Evolutionary conservation across 257 asterid species (phyloP).

Genomic region (Cruciata laevipes): DNA sequence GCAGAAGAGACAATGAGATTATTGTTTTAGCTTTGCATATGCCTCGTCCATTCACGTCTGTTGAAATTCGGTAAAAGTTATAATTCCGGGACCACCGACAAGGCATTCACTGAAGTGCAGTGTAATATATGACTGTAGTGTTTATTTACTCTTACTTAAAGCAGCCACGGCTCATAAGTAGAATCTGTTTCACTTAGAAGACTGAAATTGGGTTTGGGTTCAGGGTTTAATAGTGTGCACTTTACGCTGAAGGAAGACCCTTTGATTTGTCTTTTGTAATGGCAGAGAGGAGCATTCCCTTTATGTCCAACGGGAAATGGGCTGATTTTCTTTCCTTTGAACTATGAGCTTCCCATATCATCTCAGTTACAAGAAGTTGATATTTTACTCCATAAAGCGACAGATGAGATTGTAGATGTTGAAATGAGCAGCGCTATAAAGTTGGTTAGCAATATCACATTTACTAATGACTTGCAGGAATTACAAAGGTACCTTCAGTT

Average conservation of each 20-base stretch:
- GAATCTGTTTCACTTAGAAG: background rate
- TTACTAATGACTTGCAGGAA: conserved; percentile 61
- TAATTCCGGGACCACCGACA: background rate
- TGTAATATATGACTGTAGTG: background rate
- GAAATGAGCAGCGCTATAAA: conserved; percentile 61
- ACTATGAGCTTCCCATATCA: conserved; percentile 53
- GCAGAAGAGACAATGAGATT: background rate
- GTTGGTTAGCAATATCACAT: conserved; percentile 36
- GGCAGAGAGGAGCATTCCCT: conserved; percentile 98
- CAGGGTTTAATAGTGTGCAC: too few species aligned
- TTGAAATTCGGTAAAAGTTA: background rate
- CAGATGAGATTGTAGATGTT: conserved; percentile 81
- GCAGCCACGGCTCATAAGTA: background rate
- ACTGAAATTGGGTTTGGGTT: background rate
- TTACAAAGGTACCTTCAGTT: conserved; percentile 52
- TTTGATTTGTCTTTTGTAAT: conserved; percentile 16
- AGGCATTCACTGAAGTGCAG: background rate
- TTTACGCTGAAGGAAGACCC: background rate
- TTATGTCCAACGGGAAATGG: conserved; percentile 66
- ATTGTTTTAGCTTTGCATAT: background rate
- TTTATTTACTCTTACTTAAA: background rate
- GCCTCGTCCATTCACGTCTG: background rate
- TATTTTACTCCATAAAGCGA: conserved; percentile 85
- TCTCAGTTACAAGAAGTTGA: conserved; percentile 77
- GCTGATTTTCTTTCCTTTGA: conserved; percentile 73